These are phyloP conservation scores for Durotheca rogersii DNA, from an alignment of 495 filamentous ascomycete species.

Conservation along the genomic window DNA sequence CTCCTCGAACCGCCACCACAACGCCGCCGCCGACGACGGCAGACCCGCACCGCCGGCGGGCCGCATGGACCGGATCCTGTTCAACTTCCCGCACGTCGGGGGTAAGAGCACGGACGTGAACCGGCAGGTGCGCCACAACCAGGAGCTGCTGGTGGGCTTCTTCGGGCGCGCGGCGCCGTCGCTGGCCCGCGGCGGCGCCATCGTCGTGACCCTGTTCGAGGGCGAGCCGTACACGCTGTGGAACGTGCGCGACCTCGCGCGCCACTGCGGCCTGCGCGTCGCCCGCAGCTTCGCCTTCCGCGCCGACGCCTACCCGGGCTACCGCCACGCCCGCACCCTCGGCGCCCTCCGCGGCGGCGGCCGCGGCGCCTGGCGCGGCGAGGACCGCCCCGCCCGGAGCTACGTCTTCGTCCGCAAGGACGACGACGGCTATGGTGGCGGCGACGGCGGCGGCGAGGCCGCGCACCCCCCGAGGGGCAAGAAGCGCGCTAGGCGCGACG, in stretches of 20 bases:
- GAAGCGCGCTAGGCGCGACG: constrained; percentile 47
- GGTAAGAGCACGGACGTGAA: constrained; percentile 91
- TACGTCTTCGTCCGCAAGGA: constrained; percentile 75
- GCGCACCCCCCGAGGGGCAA: too few species aligned
- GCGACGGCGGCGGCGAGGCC: constrained; percentile 36
- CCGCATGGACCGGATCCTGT: constrained; percentile 74
- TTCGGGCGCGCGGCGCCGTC: constrained; percentile 60
- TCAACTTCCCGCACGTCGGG: constrained; percentile 97
- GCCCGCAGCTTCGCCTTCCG: constrained; percentile 76
- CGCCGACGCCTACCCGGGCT: constrained; percentile 74
- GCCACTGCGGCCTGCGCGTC: constrained; percentile 74
- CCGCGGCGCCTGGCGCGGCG: constrained; percentile 67
- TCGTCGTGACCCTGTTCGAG: constrained; percentile 88
- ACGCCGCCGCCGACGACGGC: too few species aligned
- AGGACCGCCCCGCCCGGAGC: constrained; percentile 70
- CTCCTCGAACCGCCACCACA: too few species aligned
- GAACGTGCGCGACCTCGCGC: constrained; percentile 85
- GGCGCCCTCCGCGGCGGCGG: constrained; percentile 67
- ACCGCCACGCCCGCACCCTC: constrained; percentile 83
- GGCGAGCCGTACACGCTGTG: constrained; percentile 91
- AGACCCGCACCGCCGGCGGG: constrained; percentile 42
- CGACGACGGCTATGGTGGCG: constrained; percentile 45
- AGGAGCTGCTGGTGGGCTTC: constrained; percentile 82
- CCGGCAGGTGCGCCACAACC: constrained; percentile 88
- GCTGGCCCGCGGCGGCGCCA: constrained; percentile 56